Conservation (phyloP, 2,329 filamentous ascomycete species). For the Beauveria asiatica region DNA sequence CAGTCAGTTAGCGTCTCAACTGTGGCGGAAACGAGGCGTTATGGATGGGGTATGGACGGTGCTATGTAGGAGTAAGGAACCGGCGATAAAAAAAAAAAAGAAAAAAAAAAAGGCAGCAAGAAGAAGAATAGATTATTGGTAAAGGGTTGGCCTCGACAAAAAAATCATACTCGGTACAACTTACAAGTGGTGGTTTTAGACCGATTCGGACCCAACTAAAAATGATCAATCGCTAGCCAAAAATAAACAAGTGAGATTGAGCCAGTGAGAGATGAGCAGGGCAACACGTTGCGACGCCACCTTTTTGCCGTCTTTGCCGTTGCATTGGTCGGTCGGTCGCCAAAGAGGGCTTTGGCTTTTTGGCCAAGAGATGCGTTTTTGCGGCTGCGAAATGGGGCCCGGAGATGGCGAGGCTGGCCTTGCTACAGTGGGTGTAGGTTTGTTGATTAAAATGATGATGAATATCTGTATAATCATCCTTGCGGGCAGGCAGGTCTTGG, state of each 20-base stretch:
- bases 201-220: neutral
- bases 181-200: neutral
- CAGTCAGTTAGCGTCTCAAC: neutral
- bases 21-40: neutral
- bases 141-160: neutral
- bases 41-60: neutral
- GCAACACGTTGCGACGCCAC: constrained; percentile 8
- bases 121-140: no score
- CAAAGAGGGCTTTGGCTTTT: neutral
- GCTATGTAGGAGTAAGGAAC: neutral
- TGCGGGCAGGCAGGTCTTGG: neutral
- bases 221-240: neutral
- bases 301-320: neutral
- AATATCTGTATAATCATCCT: no score
- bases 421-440: no score
- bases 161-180: neutral
- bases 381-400: neutral
- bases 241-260: neutral
- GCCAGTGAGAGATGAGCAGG: constrained; percentile 1
- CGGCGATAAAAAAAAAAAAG: neutral
- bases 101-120: neutral
- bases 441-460: neutral
- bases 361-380: constrained; percentile 9
- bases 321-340: neutral
- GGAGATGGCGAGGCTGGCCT: no score